These are phyloP conservation scores for Herpotrichia juniperi DNA, from an alignment of 2,329 filamentous ascomycete genomes.

Conservation along the genomic window DNA sequence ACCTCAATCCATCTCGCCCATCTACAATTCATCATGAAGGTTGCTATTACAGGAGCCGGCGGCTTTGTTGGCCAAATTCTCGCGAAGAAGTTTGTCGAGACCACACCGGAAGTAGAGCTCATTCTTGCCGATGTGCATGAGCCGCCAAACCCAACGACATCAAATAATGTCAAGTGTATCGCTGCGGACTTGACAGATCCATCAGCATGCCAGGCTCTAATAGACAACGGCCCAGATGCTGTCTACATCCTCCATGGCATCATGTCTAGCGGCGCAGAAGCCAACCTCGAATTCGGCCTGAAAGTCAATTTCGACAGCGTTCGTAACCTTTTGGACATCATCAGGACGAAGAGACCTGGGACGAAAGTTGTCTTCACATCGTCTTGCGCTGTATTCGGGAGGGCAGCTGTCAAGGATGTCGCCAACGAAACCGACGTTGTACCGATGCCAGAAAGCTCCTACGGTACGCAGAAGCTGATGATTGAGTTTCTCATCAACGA, in stretches of 20 bases:
- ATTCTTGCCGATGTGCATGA: slow-evolving; percentile 64
- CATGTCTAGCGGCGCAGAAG: slow-evolving; percentile 69
- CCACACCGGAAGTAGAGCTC: slow-evolving; percentile 52
- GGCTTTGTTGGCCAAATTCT: slow-evolving; percentile 70
- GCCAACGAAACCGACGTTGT: slow-evolving; percentile 52
- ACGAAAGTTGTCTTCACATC: slow-evolving; percentile 66
- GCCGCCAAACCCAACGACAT: slow-evolving; percentile 54
- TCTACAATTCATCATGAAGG: slow-evolving; percentile 27
- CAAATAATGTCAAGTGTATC: slow-evolving; percentile 57
- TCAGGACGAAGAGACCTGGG: slow-evolving; percentile 58
- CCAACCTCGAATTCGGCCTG: slow-evolving; percentile 64
- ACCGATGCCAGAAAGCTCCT: slow-evolving; percentile 67
- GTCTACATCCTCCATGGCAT: slow-evolving; percentile 69
- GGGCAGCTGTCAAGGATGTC: slow-evolving; percentile 56
- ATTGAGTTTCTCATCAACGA: slow-evolving; percentile 68
- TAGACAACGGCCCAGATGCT: slow-evolving; percentile 37
- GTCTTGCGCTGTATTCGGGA: slow-evolving; percentile 68
- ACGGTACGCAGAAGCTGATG: slow-evolving; percentile 68
- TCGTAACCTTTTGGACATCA: slow-evolving; percentile 59
- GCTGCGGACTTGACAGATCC: slow-evolving; percentile 59
- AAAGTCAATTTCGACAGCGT: slow-evolving; percentile 67
- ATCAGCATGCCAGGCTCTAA: slow-evolving; percentile 28
- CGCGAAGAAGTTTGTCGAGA: slow-evolving; percentile 60
- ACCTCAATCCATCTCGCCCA: not conserved
- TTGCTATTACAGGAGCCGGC: slow-evolving; percentile 69